Evolutionary conservation across 768 basidiomycete genomes (phyloP).

Genomic region (Suillus cothurnatus): DNA sequence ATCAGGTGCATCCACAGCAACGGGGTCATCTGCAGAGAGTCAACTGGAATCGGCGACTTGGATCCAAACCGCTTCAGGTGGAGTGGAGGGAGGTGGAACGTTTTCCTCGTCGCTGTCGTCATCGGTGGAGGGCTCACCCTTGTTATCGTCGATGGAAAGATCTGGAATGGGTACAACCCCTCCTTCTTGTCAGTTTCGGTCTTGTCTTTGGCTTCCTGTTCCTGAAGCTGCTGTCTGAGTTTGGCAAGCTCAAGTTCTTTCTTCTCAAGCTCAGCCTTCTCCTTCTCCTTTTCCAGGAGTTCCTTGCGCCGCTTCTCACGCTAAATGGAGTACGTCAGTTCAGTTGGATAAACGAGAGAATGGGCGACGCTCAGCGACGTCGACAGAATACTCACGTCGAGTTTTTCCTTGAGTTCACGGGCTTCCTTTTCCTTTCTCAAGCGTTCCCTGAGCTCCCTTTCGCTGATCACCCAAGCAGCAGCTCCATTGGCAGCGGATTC

Average conservation of each 20-base stretch:
- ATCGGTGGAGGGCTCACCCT: slow-evolving; percentile 36
- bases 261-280: slow-evolving; percentile 65
- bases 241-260: slow-evolving; percentile 61
- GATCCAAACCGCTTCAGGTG: slow-evolving; percentile 34
- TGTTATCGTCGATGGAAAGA: slow-evolving; percentile 24
- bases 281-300: slow-evolving; percentile 49
- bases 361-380: slow-evolving; percentile 22
- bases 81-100: slow-evolving; percentile 33
- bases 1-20: slow-evolving; percentile 20
- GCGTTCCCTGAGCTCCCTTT: slow-evolving; percentile 75
- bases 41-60: slow-evolving; percentile 31
- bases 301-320: slow-evolving; percentile 49
- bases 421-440: slow-evolving; percentile 75
- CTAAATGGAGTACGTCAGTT: slow-evolving; percentile 26
- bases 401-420: slow-evolving; percentile 65
- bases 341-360: slow-evolving; percentile 10
- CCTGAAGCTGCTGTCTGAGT: slow-evolving; percentile 53
- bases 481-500: slow-evolving; percentile 72
- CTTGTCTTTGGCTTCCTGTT: slow-evolving; percentile 54
- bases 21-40: slow-evolving; percentile 26
- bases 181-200: slow-evolving; percentile 46
- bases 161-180: slow-evolving; percentile 22
- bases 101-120: slow-evolving; percentile 48
- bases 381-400: slow-evolving; percentile 51
- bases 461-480: slow-evolving; percentile 70